Conservation (phyloP, 495 filamentous ascomycete genomes). For the Choiromyces venosus region DNA sequence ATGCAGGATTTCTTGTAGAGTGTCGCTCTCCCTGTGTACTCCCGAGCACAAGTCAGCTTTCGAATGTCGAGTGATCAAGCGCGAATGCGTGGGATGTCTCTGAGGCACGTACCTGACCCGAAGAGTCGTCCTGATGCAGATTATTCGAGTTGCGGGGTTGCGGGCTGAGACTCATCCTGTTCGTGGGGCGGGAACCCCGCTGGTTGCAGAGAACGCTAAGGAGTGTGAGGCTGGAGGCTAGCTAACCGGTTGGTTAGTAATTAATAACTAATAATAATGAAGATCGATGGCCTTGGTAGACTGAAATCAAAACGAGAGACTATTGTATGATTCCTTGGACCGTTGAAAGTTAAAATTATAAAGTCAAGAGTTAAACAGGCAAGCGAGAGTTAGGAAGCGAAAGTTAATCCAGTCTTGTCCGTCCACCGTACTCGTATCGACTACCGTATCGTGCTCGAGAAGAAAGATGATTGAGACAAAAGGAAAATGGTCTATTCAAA, state of each 20-base stretch:
- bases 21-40: constrained; percentile 26
- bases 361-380: not conserved
- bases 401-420: not conserved
- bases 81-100: not conserved
- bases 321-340: not conserved
- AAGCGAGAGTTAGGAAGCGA: not conserved
- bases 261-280: not conserved
- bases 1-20: constrained; percentile 36
- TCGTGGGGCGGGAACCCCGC: not conserved
- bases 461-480: not conserved
- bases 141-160: not conserved
- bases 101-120: not conserved
- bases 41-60: not conserved
- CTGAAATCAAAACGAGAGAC: too few relatives aligned
- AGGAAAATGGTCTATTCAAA: not conserved
- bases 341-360: not conserved
- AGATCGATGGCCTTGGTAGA: not conserved
- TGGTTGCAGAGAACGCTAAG: not conserved
- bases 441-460: not conserved
- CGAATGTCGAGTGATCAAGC: not conserved
- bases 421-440: not conserved
- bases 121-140: not conserved
- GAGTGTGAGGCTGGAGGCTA: not conserved
- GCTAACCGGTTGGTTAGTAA: not conserved
- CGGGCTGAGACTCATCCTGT: not conserved